Evolutionary conservation across 352 stramenopile genomes (phyloP), one percentile per base, ranked within the genome.

Genomic region (Phytophthora cryptogea): DNA sequence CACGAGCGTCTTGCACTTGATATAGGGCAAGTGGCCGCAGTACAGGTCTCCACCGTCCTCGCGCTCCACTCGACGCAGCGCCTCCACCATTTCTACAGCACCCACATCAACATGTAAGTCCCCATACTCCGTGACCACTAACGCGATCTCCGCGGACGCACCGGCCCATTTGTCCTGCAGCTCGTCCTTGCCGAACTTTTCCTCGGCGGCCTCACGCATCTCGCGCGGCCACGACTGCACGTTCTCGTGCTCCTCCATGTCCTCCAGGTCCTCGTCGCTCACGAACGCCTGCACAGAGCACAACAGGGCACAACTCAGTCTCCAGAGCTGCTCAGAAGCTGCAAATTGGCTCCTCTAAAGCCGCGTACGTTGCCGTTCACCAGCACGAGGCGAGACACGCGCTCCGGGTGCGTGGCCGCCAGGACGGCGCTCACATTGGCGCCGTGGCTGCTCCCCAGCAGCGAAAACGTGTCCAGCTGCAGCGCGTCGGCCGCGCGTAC

Each of bases 1-100:
- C 43, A 92, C 83, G 17, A 94, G 76, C 52, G 86, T 94, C 71
- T 94, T 94, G 78, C 85, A 94, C 31, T 86, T 82, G 52, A 94
- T 81, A 35, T 75, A 72, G 14, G 85, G 81, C 45, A 92, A 39
- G 8, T 68, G 72, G 31, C 72, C 78, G 40, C 83, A 92, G 72
- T 88, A 92, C 36, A 94, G 53, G 28, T 94, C 80, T 4, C 85
- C 80, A 17, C 66, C 62, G 11, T 83, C 69, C 30, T 86, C 68
- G 42, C 83, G 63, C 64, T 85, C 81, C 23, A 88, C 63, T 37
- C 45, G 49, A 20, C 65, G 60, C 31, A 92, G 63, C 49, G 74
- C 77, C 28, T 67, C 52, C 37, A 89, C 33, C 79, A 89, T 89
- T 23, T 79, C 76, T 86, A 32, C 35, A 62, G 16, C 33, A 37